These are phyloP conservation scores for Rhytidhysteron rufulum DNA, from an alignment of 2,329 filamentous ascomycete genomes.

Conservation along the genomic window DNA sequence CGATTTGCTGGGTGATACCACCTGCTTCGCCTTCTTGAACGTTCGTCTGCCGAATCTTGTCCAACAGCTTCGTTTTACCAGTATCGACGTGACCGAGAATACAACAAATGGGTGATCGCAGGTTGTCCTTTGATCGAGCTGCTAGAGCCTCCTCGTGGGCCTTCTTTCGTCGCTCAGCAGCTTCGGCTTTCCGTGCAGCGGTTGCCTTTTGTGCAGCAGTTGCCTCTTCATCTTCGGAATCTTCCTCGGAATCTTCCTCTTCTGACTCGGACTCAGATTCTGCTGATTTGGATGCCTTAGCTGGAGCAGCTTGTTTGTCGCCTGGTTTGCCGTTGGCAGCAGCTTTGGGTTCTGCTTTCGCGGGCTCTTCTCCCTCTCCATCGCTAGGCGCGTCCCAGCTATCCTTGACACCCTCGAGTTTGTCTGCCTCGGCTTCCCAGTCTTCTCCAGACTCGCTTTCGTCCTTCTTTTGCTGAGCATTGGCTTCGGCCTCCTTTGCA, in stretches of 20 bases:
- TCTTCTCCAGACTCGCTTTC: conserved; percentile 68
- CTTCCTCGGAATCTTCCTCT: conserved; percentile 57
- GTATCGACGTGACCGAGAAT: conserved; percentile 99
- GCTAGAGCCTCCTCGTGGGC: conserved; percentile 89
- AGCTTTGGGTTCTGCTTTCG: conserved; percentile 23
- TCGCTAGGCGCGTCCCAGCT: conserved; percentile 89
- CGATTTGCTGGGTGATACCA: conserved; percentile 99
- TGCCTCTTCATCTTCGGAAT: conserved; percentile 67
- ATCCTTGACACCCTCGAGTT: conserved; percentile 76
- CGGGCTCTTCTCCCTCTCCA: conserved; percentile 56
- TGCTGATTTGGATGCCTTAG: conserved; percentile 30
- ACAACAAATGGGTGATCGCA: conserved; percentile 98
- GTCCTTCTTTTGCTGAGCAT: conserved; percentile 57
- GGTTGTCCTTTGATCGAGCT: conserved; percentile 86
- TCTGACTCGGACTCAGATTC: conserved; percentile 48
- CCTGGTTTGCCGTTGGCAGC: conserved; percentile 10
- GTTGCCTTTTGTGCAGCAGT: conserved; percentile 71
- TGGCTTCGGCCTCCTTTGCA: conserved; percentile 57
- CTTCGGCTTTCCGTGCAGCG: conserved; percentile 78
- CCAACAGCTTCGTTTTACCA: conserved; percentile 97
- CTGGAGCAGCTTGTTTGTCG: conserved; percentile 16
- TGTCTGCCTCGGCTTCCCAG: conserved; percentile 80
- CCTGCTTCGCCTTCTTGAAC: conserved; percentile 98
- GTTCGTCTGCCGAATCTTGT: conserved; percentile 98
- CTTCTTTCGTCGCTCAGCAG: conserved; percentile 81